phyloP scores from a whole-genome alignment of 2,329 filamentous ascomycete species.

The Metarhizium album region DNA sequence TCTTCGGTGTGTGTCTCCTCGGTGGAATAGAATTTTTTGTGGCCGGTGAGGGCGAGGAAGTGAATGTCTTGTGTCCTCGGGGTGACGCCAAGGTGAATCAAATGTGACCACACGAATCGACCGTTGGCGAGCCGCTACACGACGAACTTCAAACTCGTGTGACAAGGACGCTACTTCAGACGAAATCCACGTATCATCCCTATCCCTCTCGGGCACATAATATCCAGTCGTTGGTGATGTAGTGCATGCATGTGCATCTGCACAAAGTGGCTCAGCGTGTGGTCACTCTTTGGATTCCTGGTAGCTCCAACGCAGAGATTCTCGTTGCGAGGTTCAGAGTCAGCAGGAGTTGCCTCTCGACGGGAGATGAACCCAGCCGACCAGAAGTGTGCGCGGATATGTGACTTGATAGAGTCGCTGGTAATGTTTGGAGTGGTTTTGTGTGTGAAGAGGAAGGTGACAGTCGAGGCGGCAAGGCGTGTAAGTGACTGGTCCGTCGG shows the following conservation, averaged over 20 bases:
- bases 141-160: neutral
- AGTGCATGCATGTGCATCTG: slow-evolving; percentile 3
- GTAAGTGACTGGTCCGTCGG: slow-evolving; percentile 3
- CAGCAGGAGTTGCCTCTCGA: neutral
- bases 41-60: slow-evolving; percentile 4
- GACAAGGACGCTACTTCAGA: slow-evolving; percentile 2
- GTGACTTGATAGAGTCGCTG: neutral
- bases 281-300: neutral
- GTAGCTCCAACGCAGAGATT: neutral
- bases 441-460: neutral
- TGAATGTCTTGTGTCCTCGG: slow-evolving; percentile 3
- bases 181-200: neutral
- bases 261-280: neutral
- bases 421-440: neutral
- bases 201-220: neutral
- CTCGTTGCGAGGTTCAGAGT: neutral
- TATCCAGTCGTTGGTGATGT: neutral
- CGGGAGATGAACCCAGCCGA: neutral
- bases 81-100: slow-evolving; percentile 11
- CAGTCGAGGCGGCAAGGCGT: slow-evolving; percentile 1
- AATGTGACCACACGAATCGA: slow-evolving; percentile 5
- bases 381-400: neutral
- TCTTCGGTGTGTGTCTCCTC: neutral
- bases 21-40: neutral
- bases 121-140: slow-evolving; percentile 4